phyloP scores from a whole-genome alignment of 192 early-diverging fungal species.

The Backusella westeae region DNA sequence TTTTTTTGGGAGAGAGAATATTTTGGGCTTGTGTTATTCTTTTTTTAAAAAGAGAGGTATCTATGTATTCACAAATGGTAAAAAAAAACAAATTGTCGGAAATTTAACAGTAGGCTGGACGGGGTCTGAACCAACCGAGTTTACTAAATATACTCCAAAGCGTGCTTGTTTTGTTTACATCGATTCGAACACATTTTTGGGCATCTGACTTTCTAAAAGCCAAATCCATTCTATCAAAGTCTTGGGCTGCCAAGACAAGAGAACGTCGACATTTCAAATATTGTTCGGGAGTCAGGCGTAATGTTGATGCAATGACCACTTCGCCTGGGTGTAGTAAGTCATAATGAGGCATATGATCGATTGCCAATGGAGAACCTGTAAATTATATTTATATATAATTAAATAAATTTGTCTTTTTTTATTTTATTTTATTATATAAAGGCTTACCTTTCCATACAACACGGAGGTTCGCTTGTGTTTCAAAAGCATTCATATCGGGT shows the following conservation, averaged over 20 bases:
- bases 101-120: not conserved
- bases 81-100: not conserved
- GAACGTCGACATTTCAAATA: slow-evolving; percentile 81
- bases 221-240: slow-evolving; percentile 29
- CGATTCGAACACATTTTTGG: slow-evolving; percentile 84
- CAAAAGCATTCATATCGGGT: slow-evolving; percentile 17
- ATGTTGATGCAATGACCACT: slow-evolving; percentile 71
- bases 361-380: slow-evolving; percentile 40
- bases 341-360: slow-evolving; percentile 45
- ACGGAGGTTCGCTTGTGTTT: slow-evolving; percentile 1
- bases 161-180: slow-evolving; percentile 92
- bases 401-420: not conserved
- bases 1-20: not conserved
- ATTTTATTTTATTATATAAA: too few species aligned
- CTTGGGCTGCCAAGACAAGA: slow-evolving; percentile 63
- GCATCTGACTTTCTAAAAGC: slow-evolving; percentile 90
- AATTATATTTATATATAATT: slow-evolving; percentile 1
- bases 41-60: not conserved
- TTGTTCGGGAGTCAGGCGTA: slow-evolving; percentile 80
- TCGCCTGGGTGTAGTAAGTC: slow-evolving; percentile 63
- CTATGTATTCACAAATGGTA: not conserved
- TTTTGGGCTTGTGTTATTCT: not conserved
- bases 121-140: slow-evolving; percentile 74
- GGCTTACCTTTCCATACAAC: slow-evolving; percentile 31
- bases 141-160: slow-evolving; percentile 86